phyloP scores from a whole-genome alignment of 176 grass and related monocot species.

The Dactylis glomerata region DNA sequence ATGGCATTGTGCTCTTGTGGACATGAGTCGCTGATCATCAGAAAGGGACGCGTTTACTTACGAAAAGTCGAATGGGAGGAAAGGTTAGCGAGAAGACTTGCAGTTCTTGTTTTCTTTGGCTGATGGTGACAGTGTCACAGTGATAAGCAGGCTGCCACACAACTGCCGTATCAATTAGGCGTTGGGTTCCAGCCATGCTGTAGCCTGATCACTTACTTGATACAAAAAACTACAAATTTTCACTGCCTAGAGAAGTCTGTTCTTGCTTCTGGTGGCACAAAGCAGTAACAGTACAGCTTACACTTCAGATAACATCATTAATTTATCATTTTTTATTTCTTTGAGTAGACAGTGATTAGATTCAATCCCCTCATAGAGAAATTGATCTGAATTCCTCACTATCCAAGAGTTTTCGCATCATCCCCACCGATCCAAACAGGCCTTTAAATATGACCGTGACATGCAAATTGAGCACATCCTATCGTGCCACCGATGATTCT shows the following conservation, averaged over 20 bases:
- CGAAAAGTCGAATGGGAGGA: background rate
- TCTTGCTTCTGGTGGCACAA: background rate
- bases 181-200: background rate
- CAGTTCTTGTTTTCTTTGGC: background rate
- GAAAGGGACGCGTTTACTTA: slow-evolving; percentile 12
- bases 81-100: slow-evolving; percentile 7
- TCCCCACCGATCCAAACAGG: background rate
- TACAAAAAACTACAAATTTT: background rate
- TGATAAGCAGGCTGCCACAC: background rate
- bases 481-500: background rate
- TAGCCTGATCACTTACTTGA: background rate
- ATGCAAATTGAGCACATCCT: background rate
- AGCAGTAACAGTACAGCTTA: background rate
- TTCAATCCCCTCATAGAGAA: background rate
- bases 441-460: background rate
- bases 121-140: background rate
- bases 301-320: background rate
- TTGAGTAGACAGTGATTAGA: background rate
- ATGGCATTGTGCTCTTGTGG: slow-evolving; percentile 4
- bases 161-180: background rate
- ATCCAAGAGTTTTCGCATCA: background rate
- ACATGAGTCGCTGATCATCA: background rate
- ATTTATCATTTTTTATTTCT: background rate
- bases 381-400: background rate
- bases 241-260: background rate